phyloP scores from a whole-genome alignment of 2,329 filamentous ascomycete species.

The Leptographium lundbergii region DNA sequence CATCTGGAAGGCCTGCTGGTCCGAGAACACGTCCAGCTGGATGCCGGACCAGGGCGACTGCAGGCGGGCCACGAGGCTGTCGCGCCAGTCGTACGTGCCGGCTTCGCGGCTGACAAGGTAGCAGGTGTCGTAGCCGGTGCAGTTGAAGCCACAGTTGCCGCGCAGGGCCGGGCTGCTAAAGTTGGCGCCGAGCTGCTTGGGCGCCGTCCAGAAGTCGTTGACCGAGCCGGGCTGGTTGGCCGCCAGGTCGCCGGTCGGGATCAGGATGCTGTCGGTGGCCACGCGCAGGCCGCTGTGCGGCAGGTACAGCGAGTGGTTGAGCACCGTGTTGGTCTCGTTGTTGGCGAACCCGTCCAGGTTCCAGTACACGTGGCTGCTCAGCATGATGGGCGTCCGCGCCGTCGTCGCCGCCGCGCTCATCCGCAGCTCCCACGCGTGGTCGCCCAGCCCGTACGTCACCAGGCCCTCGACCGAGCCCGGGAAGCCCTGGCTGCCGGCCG shows the following conservation, averaged over 20 bases:
- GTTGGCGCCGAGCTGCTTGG: slow-evolving; percentile 67
- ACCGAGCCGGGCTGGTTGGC: slow-evolving; percentile 53
- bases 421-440: slow-evolving; percentile 57
- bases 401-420: slow-evolving; percentile 60
- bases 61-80: slow-evolving; percentile 50
- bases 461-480: slow-evolving; percentile 64
- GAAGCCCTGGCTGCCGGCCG: slow-evolving; percentile 63
- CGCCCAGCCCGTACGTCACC: slow-evolving; percentile 58
- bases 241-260: slow-evolving; percentile 66
- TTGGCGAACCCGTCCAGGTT: slow-evolving; percentile 72
- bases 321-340: slow-evolving; percentile 48
- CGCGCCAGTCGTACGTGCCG: slow-evolving; percentile 51
- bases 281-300: slow-evolving; percentile 61
- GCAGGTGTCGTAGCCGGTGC: slow-evolving; percentile 71
- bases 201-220: slow-evolving; percentile 70
- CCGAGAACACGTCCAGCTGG: slow-evolving; percentile 64
- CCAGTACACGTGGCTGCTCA: slow-evolving; percentile 66
- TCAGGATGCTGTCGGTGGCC: slow-evolving; percentile 55
- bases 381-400: slow-evolving; percentile 72
- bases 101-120: slow-evolving; percentile 51
- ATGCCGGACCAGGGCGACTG: slow-evolving; percentile 71
- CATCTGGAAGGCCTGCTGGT: slow-evolving; percentile 80
- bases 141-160: slow-evolving; percentile 69
- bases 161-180: slow-evolving; percentile 45
- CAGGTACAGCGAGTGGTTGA: slow-evolving; percentile 62